Evolutionary conservation across 306 rosid species (phyloP).

Genomic region (Chamaecrista fasciculata): DNA sequence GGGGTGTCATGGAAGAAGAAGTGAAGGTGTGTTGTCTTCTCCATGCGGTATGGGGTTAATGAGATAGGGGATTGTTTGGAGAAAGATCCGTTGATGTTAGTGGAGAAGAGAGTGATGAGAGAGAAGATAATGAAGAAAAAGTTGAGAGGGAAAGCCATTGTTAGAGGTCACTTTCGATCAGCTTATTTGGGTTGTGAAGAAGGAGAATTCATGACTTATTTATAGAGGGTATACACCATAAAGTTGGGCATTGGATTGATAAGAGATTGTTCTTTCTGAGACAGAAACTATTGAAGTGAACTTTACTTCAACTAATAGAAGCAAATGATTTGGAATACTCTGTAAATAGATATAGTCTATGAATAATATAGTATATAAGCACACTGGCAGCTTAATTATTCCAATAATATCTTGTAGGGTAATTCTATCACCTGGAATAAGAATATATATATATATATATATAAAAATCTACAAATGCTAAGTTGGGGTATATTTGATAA

Average conservation of each 20-base stretch:
- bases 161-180: background rate
- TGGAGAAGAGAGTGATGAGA: conserved; percentile 13
- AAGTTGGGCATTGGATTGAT: background rate
- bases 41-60: conserved; percentile 15
- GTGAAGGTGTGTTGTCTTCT: conserved; percentile 42
- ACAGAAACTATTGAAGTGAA: no score
- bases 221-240: background rate
- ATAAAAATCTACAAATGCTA: no score
- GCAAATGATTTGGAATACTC: no score
- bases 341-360: no score
- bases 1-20: conserved; percentile 51
- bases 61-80: background rate
- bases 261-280: no score
- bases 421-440: no score
- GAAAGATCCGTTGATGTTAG: conserved; percentile 6
- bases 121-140: background rate
- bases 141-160: conserved; percentile 13
- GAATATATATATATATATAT: no score
- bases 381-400: no score
- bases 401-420: no score
- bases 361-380: no score
- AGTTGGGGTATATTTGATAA: no score
- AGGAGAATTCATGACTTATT: background rate
- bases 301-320: no score
- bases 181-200: background rate